Conservation (phyloP, 2,329 filamentous ascomycete species). For the Colletotrichum sp. region DNA sequence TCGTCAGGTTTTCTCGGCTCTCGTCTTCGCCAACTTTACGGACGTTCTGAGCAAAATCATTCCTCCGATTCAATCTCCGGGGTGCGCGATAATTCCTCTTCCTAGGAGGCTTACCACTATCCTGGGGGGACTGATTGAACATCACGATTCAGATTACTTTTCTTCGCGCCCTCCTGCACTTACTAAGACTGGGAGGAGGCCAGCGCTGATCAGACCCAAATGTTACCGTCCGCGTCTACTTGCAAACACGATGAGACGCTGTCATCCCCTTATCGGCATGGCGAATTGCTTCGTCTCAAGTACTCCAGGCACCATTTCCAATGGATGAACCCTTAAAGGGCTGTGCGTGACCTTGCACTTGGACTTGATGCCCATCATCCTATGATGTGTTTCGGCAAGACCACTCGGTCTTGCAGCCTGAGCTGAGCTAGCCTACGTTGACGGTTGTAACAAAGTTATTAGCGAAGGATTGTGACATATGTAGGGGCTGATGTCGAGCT, state of each 20-base stretch:
- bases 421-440: not conserved
- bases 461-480: not conserved
- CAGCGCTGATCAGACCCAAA: not conserved
- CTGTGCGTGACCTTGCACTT: not conserved
- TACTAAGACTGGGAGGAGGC: not conserved
- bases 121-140: not conserved
- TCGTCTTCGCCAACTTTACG: not conserved
- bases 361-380: not conserved
- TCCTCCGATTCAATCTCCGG: not conserved
- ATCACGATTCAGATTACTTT: not conserved
- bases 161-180: not conserved
- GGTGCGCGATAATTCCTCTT: not conserved
- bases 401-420: not conserved
- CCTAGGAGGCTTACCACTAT: not conserved
- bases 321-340: not conserved
- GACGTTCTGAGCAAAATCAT: not conserved
- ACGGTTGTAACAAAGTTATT: not conserved
- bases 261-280: not conserved
- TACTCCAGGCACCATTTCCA: not conserved
- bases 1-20: not conserved
- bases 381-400: not conserved
- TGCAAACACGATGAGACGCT: not conserved
- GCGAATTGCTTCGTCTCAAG: not conserved
- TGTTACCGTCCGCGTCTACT: not conserved
- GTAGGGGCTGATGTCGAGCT: not conserved